Evolutionary conservation across 2,329 filamentous ascomycete genomes (phyloP), one percentile per base, ranked within the genome.

Genomic region (Fusarium denticulatum): DNA sequence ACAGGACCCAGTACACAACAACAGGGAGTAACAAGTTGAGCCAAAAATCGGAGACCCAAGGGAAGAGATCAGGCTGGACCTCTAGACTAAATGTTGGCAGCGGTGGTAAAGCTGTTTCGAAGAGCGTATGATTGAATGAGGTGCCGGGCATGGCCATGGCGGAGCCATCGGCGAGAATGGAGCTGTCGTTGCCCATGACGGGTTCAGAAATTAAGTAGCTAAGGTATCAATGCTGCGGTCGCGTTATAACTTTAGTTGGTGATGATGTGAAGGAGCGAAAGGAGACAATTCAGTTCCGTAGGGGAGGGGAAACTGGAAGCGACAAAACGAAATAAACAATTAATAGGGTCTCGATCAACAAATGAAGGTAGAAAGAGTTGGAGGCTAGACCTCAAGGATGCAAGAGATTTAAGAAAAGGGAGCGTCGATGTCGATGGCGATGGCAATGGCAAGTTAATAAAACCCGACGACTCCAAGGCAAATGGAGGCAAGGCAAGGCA

Each of bases 1-100:
- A 98, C 37, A 97, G 84, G 28, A 85, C 83, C 96, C 96, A 99
- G 88, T 99, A 99, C 65, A 92, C 93, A 77, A 94, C 81, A 69
- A 98, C 88, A 36, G 95, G 95, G 20, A 93, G 85, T 52, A 95
- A 82, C 67, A 97, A 86, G 50, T 93, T 90, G 34, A 97, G 85
- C 82, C 93, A 91, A 79, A 93, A 92, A 84, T 99, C 96, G 67
- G 95, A 90, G 24, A 97, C 88, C 83, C 92, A 93, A 46, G 94
- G 85, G 67, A 98, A 82, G 62, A 98, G 86, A 64, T 94, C 90
- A 70, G 91, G 88, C 50, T 92, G 90, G 14, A 91, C 90, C 73
- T 86, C 86, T 64, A 96, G 85, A 30, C 90, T 90, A 85, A 97
- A 98, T n/a, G 88, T 83, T 55, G 96, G 96, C 49, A 98, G 91